Conservation (phyloP, 352 stramenopile genomes). For the Elongisporangium prolatum region DNA sequence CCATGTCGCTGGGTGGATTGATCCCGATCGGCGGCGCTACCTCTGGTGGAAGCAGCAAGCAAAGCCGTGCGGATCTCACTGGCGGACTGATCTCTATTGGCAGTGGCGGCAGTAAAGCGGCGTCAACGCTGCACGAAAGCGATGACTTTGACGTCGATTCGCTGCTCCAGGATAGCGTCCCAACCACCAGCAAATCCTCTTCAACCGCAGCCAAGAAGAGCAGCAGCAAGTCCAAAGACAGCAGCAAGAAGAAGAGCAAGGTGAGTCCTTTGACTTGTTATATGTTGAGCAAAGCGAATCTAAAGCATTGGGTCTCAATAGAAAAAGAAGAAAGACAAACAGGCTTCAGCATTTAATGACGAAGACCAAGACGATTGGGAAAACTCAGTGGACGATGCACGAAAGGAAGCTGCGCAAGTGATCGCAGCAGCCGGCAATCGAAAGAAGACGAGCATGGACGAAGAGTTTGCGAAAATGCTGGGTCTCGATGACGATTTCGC, state of each 20-base stretch:
- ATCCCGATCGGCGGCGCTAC: constrained; percentile 38
- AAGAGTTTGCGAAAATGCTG: constrained; percentile 67
- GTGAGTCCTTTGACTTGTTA: background rate
- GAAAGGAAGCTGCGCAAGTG: constrained; percentile 16
- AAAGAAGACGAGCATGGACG: constrained; percentile 44
- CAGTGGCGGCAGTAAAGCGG: constrained; percentile 5
- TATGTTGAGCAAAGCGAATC: constrained; percentile 11
- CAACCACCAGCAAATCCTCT: constrained; percentile 5
- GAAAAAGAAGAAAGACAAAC: constrained; percentile 46
- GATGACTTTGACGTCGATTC: constrained; percentile 54
- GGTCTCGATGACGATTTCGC: constrained; percentile 37
- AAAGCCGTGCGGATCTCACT: constrained; percentile 34
- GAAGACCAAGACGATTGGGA: constrained; percentile 20
- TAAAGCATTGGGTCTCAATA: constrained; percentile 15
- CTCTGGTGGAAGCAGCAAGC: constrained; percentile 13
- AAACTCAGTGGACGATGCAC: constrained; percentile 5
- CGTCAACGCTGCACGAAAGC: constrained; percentile 37
- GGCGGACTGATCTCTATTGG: constrained; percentile 57
- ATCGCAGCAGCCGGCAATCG: constrained; percentile 19
- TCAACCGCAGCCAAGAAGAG: constrained; percentile 5
- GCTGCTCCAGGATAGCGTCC: constrained; percentile 35
- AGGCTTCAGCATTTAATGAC: constrained; percentile 19
- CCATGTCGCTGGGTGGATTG: constrained; percentile 43
- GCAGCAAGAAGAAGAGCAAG: constrained; percentile 20
- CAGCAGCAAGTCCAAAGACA: constrained; percentile 21